These are phyloP conservation scores for Scutellaria minor DNA, from an alignment of 257 asterid species.

Conservation along the genomic window DNA sequence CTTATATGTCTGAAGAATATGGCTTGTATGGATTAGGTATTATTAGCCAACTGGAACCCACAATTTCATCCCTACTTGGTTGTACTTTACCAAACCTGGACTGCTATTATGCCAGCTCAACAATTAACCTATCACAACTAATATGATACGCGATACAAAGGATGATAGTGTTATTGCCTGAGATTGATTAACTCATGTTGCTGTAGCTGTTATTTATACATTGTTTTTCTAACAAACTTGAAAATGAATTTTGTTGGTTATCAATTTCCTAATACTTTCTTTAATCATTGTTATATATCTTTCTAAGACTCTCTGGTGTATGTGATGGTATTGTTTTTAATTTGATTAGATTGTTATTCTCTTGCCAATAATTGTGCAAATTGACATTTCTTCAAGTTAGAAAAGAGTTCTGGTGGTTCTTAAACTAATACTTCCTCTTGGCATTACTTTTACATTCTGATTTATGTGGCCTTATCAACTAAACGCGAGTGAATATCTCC, in stretches of 20 bases:
- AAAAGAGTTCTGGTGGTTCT: constrained; percentile 6
- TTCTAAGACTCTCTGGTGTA: not conserved
- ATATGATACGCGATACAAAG: not conserved
- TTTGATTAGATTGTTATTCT: not conserved
- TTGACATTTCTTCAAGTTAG: not conserved
- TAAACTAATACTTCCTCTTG: not conserved
- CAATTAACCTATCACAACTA: not conserved
- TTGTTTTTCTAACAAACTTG: not conserved
- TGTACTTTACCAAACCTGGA: constrained; percentile 4
- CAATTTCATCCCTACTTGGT: not conserved
- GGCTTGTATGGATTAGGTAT: constrained; percentile 14
- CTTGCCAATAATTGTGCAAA: not conserved
- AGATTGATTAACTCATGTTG: not conserved
- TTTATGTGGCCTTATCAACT: not conserved
- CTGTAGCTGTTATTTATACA: not conserved
- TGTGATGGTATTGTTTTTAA: not conserved
- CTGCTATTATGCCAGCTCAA: not conserved
- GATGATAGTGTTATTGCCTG: not conserved
- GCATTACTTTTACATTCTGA: not conserved
- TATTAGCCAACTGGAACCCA: not conserved
- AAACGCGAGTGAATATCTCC: constrained; percentile 26
- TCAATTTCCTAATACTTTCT: not conserved
- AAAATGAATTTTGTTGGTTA: not conserved
- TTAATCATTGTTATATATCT: not conserved
- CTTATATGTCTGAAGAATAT: not conserved